These are phyloP conservation scores for Xylaria palmicola DNA, from an alignment of 495 filamentous ascomycete species.

Conservation along the genomic window DNA sequence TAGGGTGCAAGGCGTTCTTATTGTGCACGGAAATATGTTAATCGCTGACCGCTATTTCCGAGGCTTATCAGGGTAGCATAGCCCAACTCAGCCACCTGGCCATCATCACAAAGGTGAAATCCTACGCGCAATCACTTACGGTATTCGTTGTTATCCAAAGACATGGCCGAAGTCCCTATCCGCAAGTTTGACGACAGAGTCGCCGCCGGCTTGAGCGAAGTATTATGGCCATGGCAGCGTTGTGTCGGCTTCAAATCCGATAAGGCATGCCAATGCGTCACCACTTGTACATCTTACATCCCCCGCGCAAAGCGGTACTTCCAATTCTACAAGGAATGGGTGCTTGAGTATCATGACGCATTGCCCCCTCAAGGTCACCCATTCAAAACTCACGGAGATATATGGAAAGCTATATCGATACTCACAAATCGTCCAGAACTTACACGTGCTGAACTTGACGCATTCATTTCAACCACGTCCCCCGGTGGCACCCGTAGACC, in stretches of 20 bases:
- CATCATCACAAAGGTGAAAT: too few species aligned
- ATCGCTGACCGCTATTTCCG: too few species aligned
- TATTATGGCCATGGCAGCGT: conserved; percentile 26
- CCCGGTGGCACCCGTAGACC: neutral
- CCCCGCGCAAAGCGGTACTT: conserved; percentile 27
- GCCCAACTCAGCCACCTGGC: neutral
- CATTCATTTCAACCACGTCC: conserved; percentile 14
- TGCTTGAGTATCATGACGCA: conserved; percentile 22
- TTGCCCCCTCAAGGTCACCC: neutral
- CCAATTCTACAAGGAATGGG: conserved; percentile 26
- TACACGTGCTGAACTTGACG: neutral
- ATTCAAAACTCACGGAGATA: neutral
- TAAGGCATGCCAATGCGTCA: conserved; percentile 12
- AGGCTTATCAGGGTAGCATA: too few species aligned
- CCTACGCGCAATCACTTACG: neutral
- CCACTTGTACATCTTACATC: conserved; percentile 15
- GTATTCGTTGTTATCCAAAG: neutral
- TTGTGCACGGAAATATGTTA: too few species aligned
- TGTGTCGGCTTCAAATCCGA: conserved; percentile 19
- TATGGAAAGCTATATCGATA: neutral
- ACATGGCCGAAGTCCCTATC: conserved; percentile 12
- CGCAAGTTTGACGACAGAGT: conserved; percentile 13
- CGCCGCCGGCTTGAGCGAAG: conserved; percentile 13
- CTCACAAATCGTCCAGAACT: neutral
- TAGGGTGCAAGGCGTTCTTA: neutral